Evolutionary conservation across 768 basidiomycete species (phyloP).

Genomic region (Termitomyces eurrhizus): DNA sequence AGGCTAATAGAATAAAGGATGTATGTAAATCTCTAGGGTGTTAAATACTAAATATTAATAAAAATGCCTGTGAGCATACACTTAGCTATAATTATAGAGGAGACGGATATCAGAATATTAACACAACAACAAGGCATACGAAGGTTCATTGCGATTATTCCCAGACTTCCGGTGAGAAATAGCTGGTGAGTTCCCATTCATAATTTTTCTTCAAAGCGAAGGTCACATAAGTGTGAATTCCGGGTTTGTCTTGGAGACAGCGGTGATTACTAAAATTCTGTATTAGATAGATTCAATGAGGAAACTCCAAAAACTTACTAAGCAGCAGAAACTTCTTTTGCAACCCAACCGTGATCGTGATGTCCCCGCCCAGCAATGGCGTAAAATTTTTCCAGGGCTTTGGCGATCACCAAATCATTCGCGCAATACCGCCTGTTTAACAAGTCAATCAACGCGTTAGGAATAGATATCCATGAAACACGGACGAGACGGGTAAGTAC

Average conservation of each 20-base stretch:
- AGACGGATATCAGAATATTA: neutral
- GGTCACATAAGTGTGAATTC: slow-evolving; percentile 29
- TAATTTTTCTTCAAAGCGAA: slow-evolving; percentile 26
- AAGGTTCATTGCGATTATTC: neutral
- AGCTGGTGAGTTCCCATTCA: slow-evolving; percentile 28
- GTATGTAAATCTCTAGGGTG: neutral
- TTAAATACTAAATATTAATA: neutral
- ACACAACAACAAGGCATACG: neutral
- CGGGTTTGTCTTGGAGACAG: slow-evolving; percentile 16
- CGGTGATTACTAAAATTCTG: slow-evolving; percentile 22
- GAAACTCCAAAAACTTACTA: slow-evolving; percentile 20
- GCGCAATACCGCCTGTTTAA: slow-evolving; percentile 24
- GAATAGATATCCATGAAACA: slow-evolving; percentile 1
- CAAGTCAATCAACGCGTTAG: neutral
- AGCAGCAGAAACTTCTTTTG: slow-evolving; percentile 22
- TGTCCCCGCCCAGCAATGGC: slow-evolving; percentile 13
- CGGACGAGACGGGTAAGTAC: slow-evolving; percentile 29
- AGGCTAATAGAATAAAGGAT: neutral
- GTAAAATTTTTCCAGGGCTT: slow-evolving; percentile 26
- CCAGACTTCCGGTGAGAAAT: slow-evolving; percentile 30
- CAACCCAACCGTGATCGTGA: slow-evolving; percentile 24
- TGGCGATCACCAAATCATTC: slow-evolving; percentile 22
- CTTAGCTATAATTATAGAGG: neutral
- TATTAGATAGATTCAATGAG: neutral
- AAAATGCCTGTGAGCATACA: neutral